Base-by-base conservation (phyloP, 2,329 filamentous ascomycete genomes). In the Clonostachys rosea region DNA sequence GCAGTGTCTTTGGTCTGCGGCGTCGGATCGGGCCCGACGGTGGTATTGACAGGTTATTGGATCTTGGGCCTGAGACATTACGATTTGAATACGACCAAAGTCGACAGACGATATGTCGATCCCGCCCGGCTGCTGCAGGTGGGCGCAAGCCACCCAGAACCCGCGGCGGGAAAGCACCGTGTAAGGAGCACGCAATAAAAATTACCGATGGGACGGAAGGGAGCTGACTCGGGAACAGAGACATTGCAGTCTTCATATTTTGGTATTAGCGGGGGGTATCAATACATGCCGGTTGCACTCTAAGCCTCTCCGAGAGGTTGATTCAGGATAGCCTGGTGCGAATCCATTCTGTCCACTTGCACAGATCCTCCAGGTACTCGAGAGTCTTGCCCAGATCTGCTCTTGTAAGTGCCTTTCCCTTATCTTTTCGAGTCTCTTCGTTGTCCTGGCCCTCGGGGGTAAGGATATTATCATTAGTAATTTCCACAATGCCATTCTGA, bases 401-500 rank as follows among this genome's bases (percentile, higher is more conserved):
- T 18, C 64, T 63, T 13, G 60, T 65, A 13, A 75, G 54, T 44
- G 58, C 57, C 52, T 62, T 66, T n/a, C 61, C 62, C 48, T 64
- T 65, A 6, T 57, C 57, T 35, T 60, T 61, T 39, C 42, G 49
- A 7, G 53, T 52, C 36, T 39, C 36, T 12, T 8, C 17, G 14
- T 39, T 18, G 7, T 39, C 36, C 9, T 30, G 24, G 2, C 49
- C 52, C 4, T 51, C 47, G 14, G 45, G 48, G 36, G 53, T 50
- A 24, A 68, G 52, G 14, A 70, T 58, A 51, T 86, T 84, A 54
- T 86, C 79, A 20, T 78, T 74, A 4, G 74, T 64, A 35, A 88
- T 69, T 16, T 76, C 69, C 5, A 87, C 71, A 13, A 76, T 69
- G 5, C 78, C 84, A 47, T 84, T 82, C 35, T 76, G 69, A 17